Evolutionary conservation across 306 rosid genomes (phyloP), one percentile per base, ranked within the genome.

Genomic region (Canavalia gladiata): DNA sequence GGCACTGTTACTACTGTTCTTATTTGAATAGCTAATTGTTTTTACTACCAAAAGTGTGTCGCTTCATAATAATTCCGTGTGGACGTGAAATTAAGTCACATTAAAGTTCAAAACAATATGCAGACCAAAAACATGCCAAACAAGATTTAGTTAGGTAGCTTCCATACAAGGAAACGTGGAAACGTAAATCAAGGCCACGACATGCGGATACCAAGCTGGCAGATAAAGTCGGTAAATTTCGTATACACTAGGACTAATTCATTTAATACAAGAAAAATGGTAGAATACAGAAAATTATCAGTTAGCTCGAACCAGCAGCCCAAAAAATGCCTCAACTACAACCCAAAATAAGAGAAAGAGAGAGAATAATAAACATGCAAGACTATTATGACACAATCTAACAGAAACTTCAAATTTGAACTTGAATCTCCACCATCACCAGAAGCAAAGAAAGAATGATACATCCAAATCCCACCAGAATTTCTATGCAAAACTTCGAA

Each of bases 281-380:
- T 81, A 84, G 58, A 87, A 80, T 73, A 87, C 83, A 84, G 87
- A 81, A 81, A 80, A 84, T 80, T 81, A 85, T 80, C 85, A 41
- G 84, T 90, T 84, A 79, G 80, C 89, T 81, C 80, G 83, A 77
- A 78, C 72, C 79, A 86, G 83, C 87, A 81, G 91, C 92, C 86
- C 55, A 82, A 89, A 85, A 91, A 86, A 87, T 80, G 90, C 92
- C 92, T 87, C 89, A 45, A 79, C 89, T 90, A 92, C 89, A 84
- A 76, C 49, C 67, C 34, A 12, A 9, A 58, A 47, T 33, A 13
- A 39, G 6, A 39, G 64, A 43, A 13, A 39, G 6, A 39, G 64
- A 74, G 71, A 81, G 81, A 87, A 69, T 2, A 6, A 47, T 5
- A 68, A 43, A 89, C 87, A 84, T 87, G 87, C 92, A 90, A 77